Evolutionary conservation across 352 stramenopile genomes (phyloP).

Genomic region (Phytophthora chlamydospora): DNA sequence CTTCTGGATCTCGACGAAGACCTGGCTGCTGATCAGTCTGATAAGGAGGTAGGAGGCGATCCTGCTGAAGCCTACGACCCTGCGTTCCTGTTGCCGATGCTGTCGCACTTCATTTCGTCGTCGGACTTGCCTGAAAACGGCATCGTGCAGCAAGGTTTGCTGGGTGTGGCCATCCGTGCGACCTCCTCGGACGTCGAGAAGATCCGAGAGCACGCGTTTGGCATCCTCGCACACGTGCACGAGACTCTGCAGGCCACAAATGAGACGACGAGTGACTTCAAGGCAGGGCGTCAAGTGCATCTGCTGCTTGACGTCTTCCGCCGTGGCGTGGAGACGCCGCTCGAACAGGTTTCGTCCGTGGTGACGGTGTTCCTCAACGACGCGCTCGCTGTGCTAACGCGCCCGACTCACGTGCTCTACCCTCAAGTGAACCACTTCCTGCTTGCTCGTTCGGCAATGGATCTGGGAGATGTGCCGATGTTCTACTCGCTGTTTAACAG

Average conservation of each 20-base stretch:
- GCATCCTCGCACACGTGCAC: slow-evolving; percentile 78
- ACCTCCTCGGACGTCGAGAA: slow-evolving; percentile 64
- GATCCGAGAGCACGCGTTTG: slow-evolving; percentile 73
- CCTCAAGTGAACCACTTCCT: slow-evolving; percentile 87
- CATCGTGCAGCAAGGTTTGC: slow-evolving; percentile 73
- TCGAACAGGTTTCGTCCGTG: slow-evolving; percentile 69
- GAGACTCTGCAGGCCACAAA: slow-evolving; percentile 67
- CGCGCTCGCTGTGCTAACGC: slow-evolving; percentile 66
- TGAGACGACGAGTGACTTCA: slow-evolving; percentile 62
- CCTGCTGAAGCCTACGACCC: slow-evolving; percentile 61
- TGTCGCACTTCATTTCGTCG: slow-evolving; percentile 77
- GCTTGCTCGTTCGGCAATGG: slow-evolving; percentile 75
- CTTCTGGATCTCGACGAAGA: slow-evolving; percentile 43
- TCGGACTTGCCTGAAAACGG: slow-evolving; percentile 62
- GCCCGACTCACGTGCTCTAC: slow-evolving; percentile 77
- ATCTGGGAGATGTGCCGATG: slow-evolving; percentile 86
- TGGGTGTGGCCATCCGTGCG: slow-evolving; percentile 73
- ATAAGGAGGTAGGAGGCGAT: slow-evolving; percentile 8
- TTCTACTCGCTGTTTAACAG: slow-evolving; percentile 91
- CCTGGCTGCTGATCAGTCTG: slow-evolving; percentile 6
- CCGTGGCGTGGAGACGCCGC: slow-evolving; percentile 54
- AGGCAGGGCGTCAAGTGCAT: slow-evolving; percentile 76
- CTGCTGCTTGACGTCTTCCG: slow-evolving; percentile 83
- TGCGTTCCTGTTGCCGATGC: slow-evolving; percentile 76
- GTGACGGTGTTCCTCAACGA: slow-evolving; percentile 89